Evolutionary conservation across 2,329 filamentous ascomycete genomes (phyloP).

Genomic region (Zalaria sp.): DNA sequence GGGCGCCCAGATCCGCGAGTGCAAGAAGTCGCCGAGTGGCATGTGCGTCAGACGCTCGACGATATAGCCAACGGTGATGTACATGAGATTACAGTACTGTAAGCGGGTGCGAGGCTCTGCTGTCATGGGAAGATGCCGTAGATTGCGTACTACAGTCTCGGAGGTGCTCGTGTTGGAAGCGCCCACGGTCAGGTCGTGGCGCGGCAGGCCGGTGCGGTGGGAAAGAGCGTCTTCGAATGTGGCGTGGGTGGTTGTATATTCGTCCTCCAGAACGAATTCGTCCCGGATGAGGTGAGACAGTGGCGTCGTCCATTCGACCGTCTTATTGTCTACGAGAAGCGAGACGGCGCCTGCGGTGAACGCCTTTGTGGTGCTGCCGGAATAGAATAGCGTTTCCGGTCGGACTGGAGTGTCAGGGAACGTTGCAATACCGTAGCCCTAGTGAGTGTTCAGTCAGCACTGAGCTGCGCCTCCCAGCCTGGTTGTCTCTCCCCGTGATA

Average conservation of each 20-base stretch:
- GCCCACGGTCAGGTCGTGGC: slow-evolving; percentile 15
- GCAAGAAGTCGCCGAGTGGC: slow-evolving; percentile 19
- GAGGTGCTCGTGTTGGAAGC: slow-evolving; percentile 15
- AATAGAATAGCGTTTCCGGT: slow-evolving; percentile 14
- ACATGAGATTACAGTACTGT: slow-evolving; percentile 42
- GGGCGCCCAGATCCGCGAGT: slow-evolving; percentile 22
- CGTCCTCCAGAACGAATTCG: slow-evolving; percentile 20
- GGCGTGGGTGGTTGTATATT: slow-evolving; percentile 13
- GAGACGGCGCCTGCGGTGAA: slow-evolving; percentile 14
- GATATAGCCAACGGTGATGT: slow-evolving; percentile 29
- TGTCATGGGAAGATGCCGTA: slow-evolving; percentile 29
- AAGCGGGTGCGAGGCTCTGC: slow-evolving; percentile 23
- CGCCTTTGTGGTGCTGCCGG: slow-evolving; percentile 17
- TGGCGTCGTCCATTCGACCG: slow-evolving; percentile 20
- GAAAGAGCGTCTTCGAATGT: slow-evolving; percentile 21
- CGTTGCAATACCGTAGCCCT: slow-evolving; percentile 11
- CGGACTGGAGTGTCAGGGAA: slow-evolving; percentile 7
- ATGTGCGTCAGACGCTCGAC: slow-evolving; percentile 28
- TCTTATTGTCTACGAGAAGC: slow-evolving; percentile 13
- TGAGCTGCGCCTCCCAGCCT: too few species aligned
- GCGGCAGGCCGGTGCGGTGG: slow-evolving; percentile 21
- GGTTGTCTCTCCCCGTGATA: too few species aligned
- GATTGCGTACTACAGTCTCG: slow-evolving; percentile 21
- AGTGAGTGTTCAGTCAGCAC: too few species aligned
- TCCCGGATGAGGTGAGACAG: slow-evolving; percentile 20